A percentile compares a stretch with the other conserved stretches of the same genome.
phyloP scores from a whole-genome alignment of 495 filamentous ascomycete species.

The Aspergillus ostianus region DNA sequence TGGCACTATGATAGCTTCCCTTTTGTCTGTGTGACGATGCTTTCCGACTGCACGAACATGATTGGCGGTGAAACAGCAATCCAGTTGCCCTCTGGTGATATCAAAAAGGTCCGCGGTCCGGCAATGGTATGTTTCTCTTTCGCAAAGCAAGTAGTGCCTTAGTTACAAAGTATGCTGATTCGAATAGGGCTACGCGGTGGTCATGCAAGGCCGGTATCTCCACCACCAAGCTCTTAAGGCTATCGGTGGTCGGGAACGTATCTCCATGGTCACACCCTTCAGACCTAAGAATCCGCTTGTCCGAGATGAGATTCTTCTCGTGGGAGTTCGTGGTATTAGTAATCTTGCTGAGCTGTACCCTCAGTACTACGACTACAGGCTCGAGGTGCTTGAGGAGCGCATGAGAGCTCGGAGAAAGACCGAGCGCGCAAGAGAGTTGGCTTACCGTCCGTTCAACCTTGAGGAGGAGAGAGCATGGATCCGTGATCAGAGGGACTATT shows the following conservation, averaged over 20 bases:
- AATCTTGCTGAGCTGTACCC: slow-evolving; percentile 65
- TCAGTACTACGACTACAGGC: slow-evolving; percentile 64
- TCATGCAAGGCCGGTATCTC: slow-evolving; percentile 74
- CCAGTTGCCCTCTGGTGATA: slow-evolving; percentile 54
- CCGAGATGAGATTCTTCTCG: slow-evolving; percentile 61
- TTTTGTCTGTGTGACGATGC: slow-evolving; percentile 73
- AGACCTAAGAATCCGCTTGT: slow-evolving; percentile 54
- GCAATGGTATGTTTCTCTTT: slow-evolving; percentile 54
- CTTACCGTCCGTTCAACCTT: slow-evolving; percentile 7
- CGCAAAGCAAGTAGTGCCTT: no score
- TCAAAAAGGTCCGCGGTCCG: slow-evolving; percentile 67
- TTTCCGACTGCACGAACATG: slow-evolving; percentile 67
- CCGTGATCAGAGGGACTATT: neutral
- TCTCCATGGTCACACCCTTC: slow-evolving; percentile 72
- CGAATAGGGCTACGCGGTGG: slow-evolving; percentile 60
- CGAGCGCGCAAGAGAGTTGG: neutral
- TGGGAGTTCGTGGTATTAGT: slow-evolving; percentile 61
- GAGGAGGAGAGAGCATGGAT: neutral
- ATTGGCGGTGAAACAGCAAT: slow-evolving; percentile 69
- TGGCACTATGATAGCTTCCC: slow-evolving; percentile 74
- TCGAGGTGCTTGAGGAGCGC: slow-evolving; percentile 64
- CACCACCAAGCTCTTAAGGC: slow-evolving; percentile 65
- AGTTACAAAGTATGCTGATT: no score
- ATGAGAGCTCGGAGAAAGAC: slow-evolving; percentile 15
- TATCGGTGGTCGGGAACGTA: slow-evolving; percentile 61